Evolutionary conservation across 2,329 filamentous ascomycete species (phyloP).

Genomic region (Curvularia lunata): DNA sequence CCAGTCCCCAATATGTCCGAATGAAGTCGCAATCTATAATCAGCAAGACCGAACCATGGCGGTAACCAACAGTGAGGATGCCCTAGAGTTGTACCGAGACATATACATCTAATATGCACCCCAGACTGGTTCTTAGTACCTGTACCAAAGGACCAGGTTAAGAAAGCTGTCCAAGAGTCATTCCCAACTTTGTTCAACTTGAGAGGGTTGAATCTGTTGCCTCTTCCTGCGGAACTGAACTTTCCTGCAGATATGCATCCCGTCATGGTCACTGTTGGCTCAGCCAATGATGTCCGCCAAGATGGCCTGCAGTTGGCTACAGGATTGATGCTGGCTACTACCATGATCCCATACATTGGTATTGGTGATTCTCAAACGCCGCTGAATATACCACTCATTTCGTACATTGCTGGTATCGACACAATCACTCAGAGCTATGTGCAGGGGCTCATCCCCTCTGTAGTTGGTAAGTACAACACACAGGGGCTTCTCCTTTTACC

Average conservation of each 20-base stretch:
- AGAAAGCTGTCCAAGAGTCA: conserved; percentile 12
- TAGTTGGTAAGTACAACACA: conserved; percentile 6
- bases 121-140: conserved; percentile 16
- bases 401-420: conserved; percentile 12
- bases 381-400: conserved; percentile 11
- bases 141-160: conserved; percentile 11
- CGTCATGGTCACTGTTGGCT: conserved; percentile 8
- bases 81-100: not conserved
- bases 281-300: conserved; percentile 13
- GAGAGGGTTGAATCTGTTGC: conserved; percentile 5
- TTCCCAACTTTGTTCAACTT: conserved; percentile 9
- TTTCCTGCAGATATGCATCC: conserved; percentile 14
- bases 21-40: conserved; percentile 17
- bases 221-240: conserved; percentile 3
- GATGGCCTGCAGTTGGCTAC: conserved; percentile 10
- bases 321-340: conserved; percentile 5
- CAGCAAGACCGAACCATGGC: conserved; percentile 18
- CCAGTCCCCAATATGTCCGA: conserved; percentile 10
- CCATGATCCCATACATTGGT: conserved; percentile 14
- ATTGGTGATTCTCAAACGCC: conserved; percentile 7
- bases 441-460: conserved; percentile 7
- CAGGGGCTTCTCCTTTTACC: not conserved
- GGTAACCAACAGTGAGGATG: conserved; percentile 9
- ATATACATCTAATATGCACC: not conserved
- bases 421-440: conserved; percentile 8